Base-by-base conservation (phyloP, 2,329 filamentous ascomycete genomes). In the Plenodomus lindquistii region DNA sequence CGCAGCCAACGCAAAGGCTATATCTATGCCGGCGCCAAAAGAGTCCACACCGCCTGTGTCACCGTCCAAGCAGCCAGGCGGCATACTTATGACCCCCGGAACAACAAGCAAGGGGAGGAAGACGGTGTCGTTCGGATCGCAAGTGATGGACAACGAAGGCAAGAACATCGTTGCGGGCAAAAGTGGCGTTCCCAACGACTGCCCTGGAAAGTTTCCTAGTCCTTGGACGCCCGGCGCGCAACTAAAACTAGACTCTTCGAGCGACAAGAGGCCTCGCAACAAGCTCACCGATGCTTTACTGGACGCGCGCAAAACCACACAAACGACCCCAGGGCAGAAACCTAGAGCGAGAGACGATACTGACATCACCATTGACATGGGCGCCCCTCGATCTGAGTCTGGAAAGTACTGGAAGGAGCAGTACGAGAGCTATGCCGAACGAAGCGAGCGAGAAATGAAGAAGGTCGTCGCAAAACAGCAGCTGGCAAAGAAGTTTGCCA, bases 331-430 rank as follows among this genome's bases (percentile, higher is more conserved):
- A 7, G 65, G 60, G 1, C 62, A 69, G 42, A 70, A 60, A 31
- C 61, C 52, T 19, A 71, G 67, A 44, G 68, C 69, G 17, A 72
- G 70, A 42, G 75, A 76, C 57, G 81, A 83, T 42, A 77, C 80
- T 45, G 86, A 91, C 59, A 74, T 85, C 47, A 90, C 87, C 0
- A 73, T 86, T 40, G 88, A 91, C 61, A 74, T 90, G 40, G 86
- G 87, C 54, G 85, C 89, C 61, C 88, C 89, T 6, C 82, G 85
- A 54, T 90, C 88, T 2, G 82, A 87, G 50, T 91, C 88, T 3
- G 88, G 88, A 6, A 85, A 82, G 60, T 91, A 88, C 71, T 93
- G 89, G 89, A 92, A 92, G 72, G 80, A 83, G 19, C 83, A 91
- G 64, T 92, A 88, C 61, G 81, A 89, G 57, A 81, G 79, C 45